phyloP scores from a whole-genome alignment of 2,329 filamentous ascomycete species.

The Penicillium brasilianum region DNA sequence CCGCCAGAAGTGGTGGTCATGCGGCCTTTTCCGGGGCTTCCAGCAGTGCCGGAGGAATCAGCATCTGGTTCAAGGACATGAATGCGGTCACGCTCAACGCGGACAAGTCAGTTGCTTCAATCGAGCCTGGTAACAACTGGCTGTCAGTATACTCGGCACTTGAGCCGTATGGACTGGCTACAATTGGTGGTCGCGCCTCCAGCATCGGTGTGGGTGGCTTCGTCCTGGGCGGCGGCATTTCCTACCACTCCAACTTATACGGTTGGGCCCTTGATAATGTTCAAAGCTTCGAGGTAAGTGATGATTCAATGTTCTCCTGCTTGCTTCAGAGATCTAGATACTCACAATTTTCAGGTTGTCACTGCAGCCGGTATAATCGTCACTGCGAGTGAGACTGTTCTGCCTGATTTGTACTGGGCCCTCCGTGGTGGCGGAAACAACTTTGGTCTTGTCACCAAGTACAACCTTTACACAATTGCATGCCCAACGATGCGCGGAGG shows the following conservation, averaged over 20 bases:
- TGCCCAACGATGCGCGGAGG: conserved; percentile 49
- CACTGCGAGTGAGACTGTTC: conserved; percentile 35
- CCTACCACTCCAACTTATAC: conserved; percentile 39
- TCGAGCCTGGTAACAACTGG: conserved; percentile 46
- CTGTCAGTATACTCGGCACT: conserved; percentile 40
- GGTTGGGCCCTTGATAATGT: conserved; percentile 47
- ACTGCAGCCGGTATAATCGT: conserved; percentile 39
- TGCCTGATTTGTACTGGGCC: conserved; percentile 49
- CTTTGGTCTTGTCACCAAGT: conserved; percentile 46
- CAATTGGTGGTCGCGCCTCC: conserved; percentile 40
- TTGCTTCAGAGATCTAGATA: neutral
- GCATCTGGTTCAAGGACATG: conserved; percentile 40
- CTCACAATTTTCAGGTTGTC: neutral
- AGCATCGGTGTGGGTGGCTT: conserved; percentile 33
- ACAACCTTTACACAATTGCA: conserved; percentile 47
- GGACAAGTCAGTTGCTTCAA: conserved; percentile 34
- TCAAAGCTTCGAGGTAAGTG: conserved; percentile 37
- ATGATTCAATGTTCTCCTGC: conserved; percentile 14
- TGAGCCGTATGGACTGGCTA: conserved; percentile 38
- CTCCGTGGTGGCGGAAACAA: conserved; percentile 49
- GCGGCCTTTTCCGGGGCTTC: conserved; percentile 60
- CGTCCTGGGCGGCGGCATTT: conserved; percentile 38
- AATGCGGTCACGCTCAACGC: conserved; percentile 35
- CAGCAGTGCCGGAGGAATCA: conserved; percentile 53
- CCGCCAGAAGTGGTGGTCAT: conserved; percentile 63